A percentile compares a stretch with the other conserved stretches of the same genome.
Evolutionary conservation across 2,329 filamentous ascomycete genomes (phyloP).

Genomic region (Aspergillus oerlinghausenensis): DNA sequence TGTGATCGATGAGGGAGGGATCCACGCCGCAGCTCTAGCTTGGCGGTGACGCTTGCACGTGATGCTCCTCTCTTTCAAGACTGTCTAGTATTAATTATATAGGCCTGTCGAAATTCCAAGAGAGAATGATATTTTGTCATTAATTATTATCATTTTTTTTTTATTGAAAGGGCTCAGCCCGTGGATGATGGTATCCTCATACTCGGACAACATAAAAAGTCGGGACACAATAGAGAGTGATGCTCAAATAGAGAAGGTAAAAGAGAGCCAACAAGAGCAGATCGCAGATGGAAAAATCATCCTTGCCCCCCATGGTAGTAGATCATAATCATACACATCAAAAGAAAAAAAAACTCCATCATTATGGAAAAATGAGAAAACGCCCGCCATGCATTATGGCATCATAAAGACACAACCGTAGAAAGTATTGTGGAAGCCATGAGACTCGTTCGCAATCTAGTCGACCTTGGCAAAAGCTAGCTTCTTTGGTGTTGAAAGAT

Average conservation of each 20-base stretch:
- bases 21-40: background rate
- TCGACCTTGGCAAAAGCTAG: constrained; percentile 73
- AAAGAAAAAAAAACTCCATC: constrained; percentile 1
- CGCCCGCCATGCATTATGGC: constrained; percentile 1
- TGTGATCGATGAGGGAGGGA: background rate
- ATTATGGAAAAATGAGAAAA: background rate
- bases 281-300: background rate
- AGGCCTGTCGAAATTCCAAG: background rate
- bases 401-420: constrained; percentile 6
- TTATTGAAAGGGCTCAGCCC: background rate
- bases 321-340: constrained; percentile 7
- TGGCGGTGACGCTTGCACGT: constrained; percentile 6
- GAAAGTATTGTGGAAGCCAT: background rate
- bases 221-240: background rate
- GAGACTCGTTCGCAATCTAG: constrained; percentile 33
- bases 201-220: background rate
- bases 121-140: background rate
- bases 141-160: background rate
- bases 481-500: constrained; percentile 66
- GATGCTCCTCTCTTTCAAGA: background rate
- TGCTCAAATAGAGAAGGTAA: background rate
- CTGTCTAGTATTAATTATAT: background rate
- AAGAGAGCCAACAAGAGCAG: background rate
- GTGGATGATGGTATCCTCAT: background rate
- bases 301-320: background rate